Conservation (phyloP, 1,284 basidiomycete species). For the Apiotrichum akiyoshidainum region DNA sequence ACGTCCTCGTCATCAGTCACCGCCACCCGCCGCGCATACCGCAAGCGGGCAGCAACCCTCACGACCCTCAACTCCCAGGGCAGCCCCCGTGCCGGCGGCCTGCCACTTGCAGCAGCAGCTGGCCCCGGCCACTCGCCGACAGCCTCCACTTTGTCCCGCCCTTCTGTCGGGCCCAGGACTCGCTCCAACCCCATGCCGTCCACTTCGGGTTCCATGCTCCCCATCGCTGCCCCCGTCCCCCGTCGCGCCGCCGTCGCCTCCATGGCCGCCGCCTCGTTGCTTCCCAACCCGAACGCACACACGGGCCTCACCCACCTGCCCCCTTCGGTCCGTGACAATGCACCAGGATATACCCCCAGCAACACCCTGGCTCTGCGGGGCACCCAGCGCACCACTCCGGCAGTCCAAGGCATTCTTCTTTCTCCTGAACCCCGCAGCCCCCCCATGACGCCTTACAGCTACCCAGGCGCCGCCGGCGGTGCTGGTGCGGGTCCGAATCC, state of each 20-base stretch:
- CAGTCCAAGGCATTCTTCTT: neutral
- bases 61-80: neutral
- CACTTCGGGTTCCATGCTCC: no score
- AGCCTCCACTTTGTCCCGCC: neutral
- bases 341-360: conserved; percentile 1
- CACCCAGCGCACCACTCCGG: neutral
- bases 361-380: conserved; percentile 5
- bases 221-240: conserved; percentile 1
- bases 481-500: no score
- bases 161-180: neutral
- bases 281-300: neutral
- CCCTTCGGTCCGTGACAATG: neutral
- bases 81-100: neutral
- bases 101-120: no score
- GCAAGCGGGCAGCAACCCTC: neutral
- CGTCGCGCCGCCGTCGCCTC: neutral
- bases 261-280: neutral
- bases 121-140: neutral
- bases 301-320: conserved; percentile 1
- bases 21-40: neutral
- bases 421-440: neutral
- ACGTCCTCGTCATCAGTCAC: neutral
- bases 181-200: neutral
- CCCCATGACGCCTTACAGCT: neutral
- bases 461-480: neutral